Conservation (phyloP, 164 flowering plant genomes). For the Tetrastigma voinierianum region DNA sequence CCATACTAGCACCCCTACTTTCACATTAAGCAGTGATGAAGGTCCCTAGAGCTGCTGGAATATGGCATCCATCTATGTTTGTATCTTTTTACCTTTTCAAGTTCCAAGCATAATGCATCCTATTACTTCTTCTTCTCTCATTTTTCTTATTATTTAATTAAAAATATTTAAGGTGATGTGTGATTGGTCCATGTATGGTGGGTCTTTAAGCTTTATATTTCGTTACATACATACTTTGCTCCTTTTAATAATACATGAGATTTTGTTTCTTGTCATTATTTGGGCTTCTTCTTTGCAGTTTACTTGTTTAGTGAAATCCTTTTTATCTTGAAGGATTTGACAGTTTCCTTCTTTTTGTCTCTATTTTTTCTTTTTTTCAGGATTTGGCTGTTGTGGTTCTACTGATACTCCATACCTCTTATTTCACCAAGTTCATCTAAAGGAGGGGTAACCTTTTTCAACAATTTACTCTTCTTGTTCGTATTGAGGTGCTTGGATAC, state of each 20-base stretch:
- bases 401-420: conserved; percentile 96
- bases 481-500: background rate
- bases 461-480: background rate
- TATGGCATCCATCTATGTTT: background rate
- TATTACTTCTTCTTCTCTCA: no score
- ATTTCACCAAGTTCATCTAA: conserved; percentile 99
- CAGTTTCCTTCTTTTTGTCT: background rate
- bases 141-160: no score
- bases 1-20: no score
- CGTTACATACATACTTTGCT: background rate
- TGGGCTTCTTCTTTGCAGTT: conserved; percentile 1
- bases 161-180: no score
- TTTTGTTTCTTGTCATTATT: background rate
- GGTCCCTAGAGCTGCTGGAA: background rate
- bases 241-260: background rate
- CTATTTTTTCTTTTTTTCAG: conserved; percentile 39
- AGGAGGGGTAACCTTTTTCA: conserved; percentile 87
- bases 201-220: no score
- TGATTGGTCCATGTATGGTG: no score
- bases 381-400: conserved; percentile 99
- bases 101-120: no score
- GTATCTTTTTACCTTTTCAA: no score
- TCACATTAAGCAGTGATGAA: conserved; percentile 1
- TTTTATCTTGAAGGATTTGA: conserved; percentile 1
- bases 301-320: background rate